Base-by-base conservation (phyloP, 768 basidiomycete genomes). In the Albatrellus ellisii region DNA sequence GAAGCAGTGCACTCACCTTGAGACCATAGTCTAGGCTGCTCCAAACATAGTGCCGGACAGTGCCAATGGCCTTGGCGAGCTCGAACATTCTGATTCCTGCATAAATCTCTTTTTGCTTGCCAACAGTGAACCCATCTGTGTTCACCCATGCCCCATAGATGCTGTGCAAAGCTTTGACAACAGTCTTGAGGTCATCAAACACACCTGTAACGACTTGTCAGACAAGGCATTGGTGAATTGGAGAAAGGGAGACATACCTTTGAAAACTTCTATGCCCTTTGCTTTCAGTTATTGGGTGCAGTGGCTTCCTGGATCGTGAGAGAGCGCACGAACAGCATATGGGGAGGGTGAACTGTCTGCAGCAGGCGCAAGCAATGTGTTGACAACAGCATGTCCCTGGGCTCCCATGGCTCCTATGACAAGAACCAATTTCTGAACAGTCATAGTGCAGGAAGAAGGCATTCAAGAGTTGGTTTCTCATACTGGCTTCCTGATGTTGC, bases 321-420 rank as follows among this genome's bases (percentile, higher is more conserved):
- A 63, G 37, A 67, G 55, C 1, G 63, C 66, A 40, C 65, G 62
- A 7, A 67, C 57, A 10, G 49, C 45, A 46, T 63, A 67, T 2
- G 65, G 66, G 20, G 66, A 65, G 0, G 66, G 59, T 5, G 54
- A 54, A 5, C 62, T 63, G 29, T 63, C 59, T 22, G 52, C 49
- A 39, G 36, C 49, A 8, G 54, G 54, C 10, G 55, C 52, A 27
- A 67, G 59, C 18, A 66, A 52, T 17, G 58, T 56, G 27, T 61
- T 52, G 26, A 64, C 54, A 25, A 66, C 62, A 20, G 56, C 55
- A 41, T 59, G 52, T 10, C 67, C 67, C 42, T 68, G 67, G 7
- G 64, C 64, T 34, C 67, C 67, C 27, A 66, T 68, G 4, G 60
- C 67, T 27, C 67, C 64, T 20, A 68, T 59, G 40, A 68, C 64